Evolutionary conservation across 306 rosid species (phyloP).

Genomic region (Prunus salicina): DNA sequence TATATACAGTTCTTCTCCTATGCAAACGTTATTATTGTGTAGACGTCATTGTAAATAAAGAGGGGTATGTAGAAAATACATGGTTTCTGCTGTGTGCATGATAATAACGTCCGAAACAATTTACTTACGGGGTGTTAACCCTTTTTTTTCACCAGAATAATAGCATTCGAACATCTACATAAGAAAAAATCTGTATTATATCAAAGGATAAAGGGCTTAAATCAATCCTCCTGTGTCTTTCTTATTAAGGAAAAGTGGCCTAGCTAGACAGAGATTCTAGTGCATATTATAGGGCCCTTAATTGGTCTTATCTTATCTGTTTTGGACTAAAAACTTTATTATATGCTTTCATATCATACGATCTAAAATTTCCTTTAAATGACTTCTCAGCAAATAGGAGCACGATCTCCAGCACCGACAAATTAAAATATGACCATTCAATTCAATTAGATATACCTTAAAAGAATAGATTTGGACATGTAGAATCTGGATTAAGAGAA

Average conservation of each 20-base stretch:
- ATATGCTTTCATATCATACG: not conserved
- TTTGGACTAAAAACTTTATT: not conserved
- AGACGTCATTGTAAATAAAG: accelerated
- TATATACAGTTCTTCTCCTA: no score
- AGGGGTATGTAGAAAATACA: no score
- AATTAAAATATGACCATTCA: not conserved
- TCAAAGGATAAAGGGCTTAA: not conserved
- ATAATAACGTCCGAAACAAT: no score
- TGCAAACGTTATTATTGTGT: no score
- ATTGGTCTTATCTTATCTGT: not conserved
- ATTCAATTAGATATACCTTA: not conserved
- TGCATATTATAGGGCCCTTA: not conserved
- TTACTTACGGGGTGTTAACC: no score
- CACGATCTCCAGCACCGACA: not conserved
- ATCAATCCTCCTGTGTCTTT: not conserved
- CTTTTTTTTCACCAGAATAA: accelerated
- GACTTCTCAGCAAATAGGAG: not conserved
- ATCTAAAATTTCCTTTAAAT: not conserved
- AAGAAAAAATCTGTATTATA: no score
- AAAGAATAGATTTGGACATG: not conserved
- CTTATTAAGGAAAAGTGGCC: not conserved
- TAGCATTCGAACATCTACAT: accelerated
- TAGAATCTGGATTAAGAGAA: not conserved
- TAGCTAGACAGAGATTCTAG: not conserved
- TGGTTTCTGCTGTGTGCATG: no score